Conservation (phyloP, 371 early-diverging fungal species). For the Parasitella parasitica region DNA sequence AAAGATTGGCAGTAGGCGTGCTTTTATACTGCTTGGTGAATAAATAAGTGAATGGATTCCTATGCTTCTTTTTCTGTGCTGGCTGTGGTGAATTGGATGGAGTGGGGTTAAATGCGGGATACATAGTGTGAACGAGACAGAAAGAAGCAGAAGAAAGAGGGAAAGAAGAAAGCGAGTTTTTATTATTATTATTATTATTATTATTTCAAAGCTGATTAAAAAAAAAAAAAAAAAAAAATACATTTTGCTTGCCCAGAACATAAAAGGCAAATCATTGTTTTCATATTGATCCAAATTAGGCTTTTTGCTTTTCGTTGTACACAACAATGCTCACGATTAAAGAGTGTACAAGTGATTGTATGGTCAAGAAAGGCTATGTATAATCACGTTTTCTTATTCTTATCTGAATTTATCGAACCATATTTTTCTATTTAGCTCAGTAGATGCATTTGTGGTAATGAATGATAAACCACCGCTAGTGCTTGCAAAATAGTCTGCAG, state of each 20-base stretch:
- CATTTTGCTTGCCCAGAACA: not conserved
- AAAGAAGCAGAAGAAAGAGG: not conserved
- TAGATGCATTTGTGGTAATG: slow-evolving; percentile 2
- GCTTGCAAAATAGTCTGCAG: slow-evolving; percentile 40
- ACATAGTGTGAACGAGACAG: not conserved
- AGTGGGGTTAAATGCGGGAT: not conserved
- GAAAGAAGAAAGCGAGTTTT: not conserved
- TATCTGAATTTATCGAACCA: slow-evolving; percentile 21
- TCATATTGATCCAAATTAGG: slow-evolving; percentile 2
- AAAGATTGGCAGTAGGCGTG: not conserved
- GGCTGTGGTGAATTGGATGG: not conserved
- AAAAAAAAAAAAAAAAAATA: not conserved
- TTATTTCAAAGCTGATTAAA: not conserved
- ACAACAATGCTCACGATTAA: not conserved
- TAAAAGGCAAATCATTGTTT: slow-evolving; percentile 22
- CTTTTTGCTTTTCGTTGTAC: not conserved
- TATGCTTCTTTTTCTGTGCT: slow-evolving; percentile 17
- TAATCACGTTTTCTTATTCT: not conserved
- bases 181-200: not conserved
- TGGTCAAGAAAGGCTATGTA: not conserved
- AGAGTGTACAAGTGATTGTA: not conserved
- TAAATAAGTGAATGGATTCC: slow-evolving; percentile 19
- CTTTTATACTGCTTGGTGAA: slow-evolving; percentile 19
- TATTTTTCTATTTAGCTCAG: slow-evolving; percentile 18
- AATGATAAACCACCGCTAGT: not conserved